Percentiles rank a stretch among this genome's conserved stretches.
Evolutionary conservation across 352 stramenopile genomes (phyloP).

Genomic region (Aphanomyces stellatus): DNA sequence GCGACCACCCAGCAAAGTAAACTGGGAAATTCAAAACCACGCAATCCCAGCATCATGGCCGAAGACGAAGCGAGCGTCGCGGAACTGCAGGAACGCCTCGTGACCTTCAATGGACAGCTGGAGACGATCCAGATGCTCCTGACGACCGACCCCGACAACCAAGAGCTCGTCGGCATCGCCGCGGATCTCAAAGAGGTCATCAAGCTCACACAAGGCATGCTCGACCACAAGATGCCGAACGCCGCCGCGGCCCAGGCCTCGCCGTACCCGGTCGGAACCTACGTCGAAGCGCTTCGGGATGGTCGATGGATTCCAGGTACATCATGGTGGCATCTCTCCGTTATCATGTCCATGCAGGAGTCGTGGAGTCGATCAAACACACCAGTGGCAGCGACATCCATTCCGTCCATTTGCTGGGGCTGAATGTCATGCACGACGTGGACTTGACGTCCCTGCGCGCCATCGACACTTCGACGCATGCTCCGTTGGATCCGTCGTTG

Average conservation of each 20-base stretch:
- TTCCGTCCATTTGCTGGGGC: conserved; percentile 68
- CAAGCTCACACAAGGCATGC: conserved; percentile 76
- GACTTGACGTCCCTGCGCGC: conserved; percentile 31
- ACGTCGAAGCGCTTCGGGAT: conserved; percentile 54
- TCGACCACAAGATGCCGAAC: conserved; percentile 22
- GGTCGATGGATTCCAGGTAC: conserved; percentile 53
- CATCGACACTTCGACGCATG: conserved; percentile 28
- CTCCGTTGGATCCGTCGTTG: conserved; percentile 22
- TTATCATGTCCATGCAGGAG: background rate
- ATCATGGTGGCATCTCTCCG: background rate
- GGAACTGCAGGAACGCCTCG: conserved; percentile 68
- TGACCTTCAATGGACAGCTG: conserved; percentile 72
- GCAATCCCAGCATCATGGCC: no score
- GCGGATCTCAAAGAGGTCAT: conserved; percentile 78
- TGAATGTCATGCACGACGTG: conserved; percentile 51
- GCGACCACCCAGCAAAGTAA: no score
- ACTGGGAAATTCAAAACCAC: no score
- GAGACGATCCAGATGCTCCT: conserved; percentile 74
- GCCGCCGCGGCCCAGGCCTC: background rate
- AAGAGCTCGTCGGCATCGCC: conserved; percentile 66
- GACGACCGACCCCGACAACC: conserved; percentile 54
- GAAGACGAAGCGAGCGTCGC: conserved; percentile 14
- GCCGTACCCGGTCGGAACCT: conserved; percentile 36
- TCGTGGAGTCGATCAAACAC: conserved; percentile 39
- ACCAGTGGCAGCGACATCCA: conserved; percentile 42